Conservation (phyloP, 306 rosid species). For the Dryas drummondii region DNA sequence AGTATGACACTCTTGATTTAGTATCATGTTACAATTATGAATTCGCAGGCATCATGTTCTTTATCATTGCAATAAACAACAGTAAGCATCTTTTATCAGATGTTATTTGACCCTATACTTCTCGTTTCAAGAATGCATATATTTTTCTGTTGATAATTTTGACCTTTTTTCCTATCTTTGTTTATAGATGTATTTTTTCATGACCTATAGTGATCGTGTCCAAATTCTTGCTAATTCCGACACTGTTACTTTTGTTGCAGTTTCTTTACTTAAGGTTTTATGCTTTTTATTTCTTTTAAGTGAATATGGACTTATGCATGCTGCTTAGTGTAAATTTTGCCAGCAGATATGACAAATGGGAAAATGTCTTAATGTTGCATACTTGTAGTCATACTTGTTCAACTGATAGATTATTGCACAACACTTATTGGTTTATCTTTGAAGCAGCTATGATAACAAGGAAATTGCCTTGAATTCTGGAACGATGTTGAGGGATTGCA, state of each 20-base stretch:
- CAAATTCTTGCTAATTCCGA: not conserved
- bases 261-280: not conserved
- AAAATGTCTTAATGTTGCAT: not conserved
- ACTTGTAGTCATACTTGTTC: not conserved
- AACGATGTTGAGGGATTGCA: slow-evolving; percentile 92
- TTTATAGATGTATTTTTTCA: not conserved
- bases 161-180: not conserved
- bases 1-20: not conserved
- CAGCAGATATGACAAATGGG: not conserved
- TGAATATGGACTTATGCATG: not conserved
- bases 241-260: not conserved
- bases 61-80: not conserved
- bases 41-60: not conserved
- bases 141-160: not conserved
- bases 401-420: slow-evolving; percentile 8
- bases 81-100: not conserved
- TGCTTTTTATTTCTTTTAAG: not conserved
- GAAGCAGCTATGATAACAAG: slow-evolving; percentile 89
- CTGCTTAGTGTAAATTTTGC: not conserved
- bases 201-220: not conserved
- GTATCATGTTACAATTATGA: not conserved
- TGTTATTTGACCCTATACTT: not conserved
- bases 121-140: not conserved
- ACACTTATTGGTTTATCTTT: slow-evolving; percentile 23
- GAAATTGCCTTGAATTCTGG: slow-evolving; percentile 93